These are phyloP conservation scores for Podaxis sp. DNA, from an alignment of 768 basidiomycete genomes.

Conservation along the genomic window DNA sequence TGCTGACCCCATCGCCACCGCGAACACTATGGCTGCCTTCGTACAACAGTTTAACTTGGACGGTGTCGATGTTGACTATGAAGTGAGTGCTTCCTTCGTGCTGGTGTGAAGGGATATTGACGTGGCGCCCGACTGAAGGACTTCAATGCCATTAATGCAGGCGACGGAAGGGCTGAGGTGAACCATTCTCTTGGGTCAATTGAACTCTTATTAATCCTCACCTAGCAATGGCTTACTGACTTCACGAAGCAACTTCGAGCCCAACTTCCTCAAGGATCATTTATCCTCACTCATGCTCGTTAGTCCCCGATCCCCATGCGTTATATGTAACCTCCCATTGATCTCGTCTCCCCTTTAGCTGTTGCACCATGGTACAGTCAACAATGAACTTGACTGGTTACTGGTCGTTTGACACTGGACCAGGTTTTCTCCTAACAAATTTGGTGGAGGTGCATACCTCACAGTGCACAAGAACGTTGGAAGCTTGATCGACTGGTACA, in stretches of 20 bases:
- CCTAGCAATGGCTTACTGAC: conserved; percentile 44
- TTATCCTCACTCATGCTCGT: conserved; percentile 56
- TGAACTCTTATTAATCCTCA: neutral
- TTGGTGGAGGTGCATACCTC: conserved; percentile 50
- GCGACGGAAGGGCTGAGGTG: conserved; percentile 49
- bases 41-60: conserved; percentile 59
- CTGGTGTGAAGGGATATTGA: neutral
- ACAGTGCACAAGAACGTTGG: conserved; percentile 52
- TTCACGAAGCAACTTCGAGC: conserved; percentile 49
- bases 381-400: neutral
- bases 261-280: conserved; percentile 43
- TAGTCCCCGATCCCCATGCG: conserved; percentile 17
- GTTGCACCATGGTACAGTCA: conserved; percentile 41
- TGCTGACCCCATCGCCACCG: conserved; percentile 56
- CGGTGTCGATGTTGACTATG: conserved; percentile 75
- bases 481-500: conserved; percentile 61
- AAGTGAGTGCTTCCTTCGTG: neutral
- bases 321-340: neutral
- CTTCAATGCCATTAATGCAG: conserved; percentile 53
- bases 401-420: conserved; percentile 1
- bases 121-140: conserved; percentile 34
- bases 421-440: conserved; percentile 40
- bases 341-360: conserved; percentile 23
- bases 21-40: conserved; percentile 61
- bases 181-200: neutral